These are phyloP conservation scores for Metrosideros polymorpha DNA, from an alignment of 441 rosid species.

Conservation along the genomic window DNA sequence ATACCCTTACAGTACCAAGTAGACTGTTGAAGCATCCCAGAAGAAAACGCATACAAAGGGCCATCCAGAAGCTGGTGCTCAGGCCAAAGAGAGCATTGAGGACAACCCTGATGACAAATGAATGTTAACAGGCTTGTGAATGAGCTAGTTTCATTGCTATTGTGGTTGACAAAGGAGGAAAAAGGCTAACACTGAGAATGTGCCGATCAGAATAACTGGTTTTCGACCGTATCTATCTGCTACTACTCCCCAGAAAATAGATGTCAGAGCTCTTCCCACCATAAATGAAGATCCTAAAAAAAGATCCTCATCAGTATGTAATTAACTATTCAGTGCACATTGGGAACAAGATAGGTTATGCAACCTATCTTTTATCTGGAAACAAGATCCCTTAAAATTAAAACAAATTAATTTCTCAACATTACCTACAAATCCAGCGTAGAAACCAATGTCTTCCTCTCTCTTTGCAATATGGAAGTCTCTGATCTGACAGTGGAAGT, in stretches of 20 bases:
- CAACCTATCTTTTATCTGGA: neutral
- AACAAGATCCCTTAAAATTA: neutral
- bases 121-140: neutral
- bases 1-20: neutral
- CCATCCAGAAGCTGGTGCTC: neutral
- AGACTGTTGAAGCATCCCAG: neutral
- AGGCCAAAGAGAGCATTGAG: neutral
- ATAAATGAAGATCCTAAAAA: conserved; percentile 11
- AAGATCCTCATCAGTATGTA: neutral
- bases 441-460: conserved; percentile 14
- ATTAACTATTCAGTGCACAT: neutral
- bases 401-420: neutral
- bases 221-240: conserved; percentile 16
- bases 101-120: neutral
- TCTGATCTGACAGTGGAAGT: neutral
- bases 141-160: neutral
- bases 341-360: neutral
- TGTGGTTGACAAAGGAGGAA: neutral
- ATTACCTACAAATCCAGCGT: conserved; percentile 15
- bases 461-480: conserved; percentile 13
- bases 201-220: conserved; percentile 7
- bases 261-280: conserved; percentile 16
- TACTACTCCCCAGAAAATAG: conserved; percentile 12
- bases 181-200: conserved; percentile 7
- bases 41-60: neutral